These are phyloP conservation scores for Gnaphalium uliginosum DNA, from an alignment of 129 eudicot genomes.

Conservation along the genomic window DNA sequence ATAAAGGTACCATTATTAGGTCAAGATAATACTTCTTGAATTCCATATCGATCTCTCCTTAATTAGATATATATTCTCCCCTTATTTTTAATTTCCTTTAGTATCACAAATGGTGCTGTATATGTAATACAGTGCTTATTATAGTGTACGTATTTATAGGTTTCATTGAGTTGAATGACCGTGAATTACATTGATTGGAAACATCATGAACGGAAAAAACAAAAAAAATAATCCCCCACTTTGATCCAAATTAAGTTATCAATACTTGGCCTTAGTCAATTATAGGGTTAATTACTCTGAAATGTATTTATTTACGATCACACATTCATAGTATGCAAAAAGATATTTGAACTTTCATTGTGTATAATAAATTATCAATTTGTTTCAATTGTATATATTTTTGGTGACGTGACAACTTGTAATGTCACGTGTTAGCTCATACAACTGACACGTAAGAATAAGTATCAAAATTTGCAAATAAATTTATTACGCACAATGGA, in stretches of 20 bases:
- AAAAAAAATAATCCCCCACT: neutral
- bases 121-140: too few relatives aligned
- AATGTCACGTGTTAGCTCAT: too few relatives aligned
- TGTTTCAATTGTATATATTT: too few relatives aligned
- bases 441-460: too few relatives aligned
- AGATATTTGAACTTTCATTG: too few relatives aligned
- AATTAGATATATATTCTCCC: neutral
- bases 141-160: neutral
- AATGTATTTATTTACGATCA: too few relatives aligned
- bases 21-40: constrained; percentile 72
- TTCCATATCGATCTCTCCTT: constrained; percentile 19
- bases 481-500: too few relatives aligned
- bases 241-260: neutral
- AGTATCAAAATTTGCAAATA: too few relatives aligned
- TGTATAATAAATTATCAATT: too few relatives aligned
- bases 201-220: neutral
- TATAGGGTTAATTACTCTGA: too few relatives aligned
- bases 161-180: neutral
- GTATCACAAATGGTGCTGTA: neutral
- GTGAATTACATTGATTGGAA: neutral
- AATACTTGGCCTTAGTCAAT: neutral
- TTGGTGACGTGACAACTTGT: too few relatives aligned
- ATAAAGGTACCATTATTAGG: constrained; percentile 64
- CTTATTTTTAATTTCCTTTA: neutral
- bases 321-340: too few relatives aligned